A percentile compares a stretch with the other conserved stretches of the same genome.
phyloP scores from a whole-genome alignment of 768 basidiomycete genomes.

The Rhizopogon salebrosus region DNA sequence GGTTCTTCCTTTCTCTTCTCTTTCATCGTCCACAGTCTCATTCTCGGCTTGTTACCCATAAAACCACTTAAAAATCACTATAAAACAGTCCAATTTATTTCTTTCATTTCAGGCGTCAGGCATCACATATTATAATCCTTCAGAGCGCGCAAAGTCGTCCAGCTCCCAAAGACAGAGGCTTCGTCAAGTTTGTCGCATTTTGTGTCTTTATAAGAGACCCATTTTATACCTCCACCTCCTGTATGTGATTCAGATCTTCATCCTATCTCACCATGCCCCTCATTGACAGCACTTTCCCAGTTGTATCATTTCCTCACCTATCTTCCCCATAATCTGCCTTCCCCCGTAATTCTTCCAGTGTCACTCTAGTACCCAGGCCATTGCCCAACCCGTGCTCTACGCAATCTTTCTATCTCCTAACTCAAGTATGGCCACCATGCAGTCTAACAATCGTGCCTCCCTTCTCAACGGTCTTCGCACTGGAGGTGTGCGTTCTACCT shows the following conservation, averaged over 20 bases:
- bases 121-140: constrained; percentile 16
- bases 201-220: constrained; percentile 8
- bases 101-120: constrained; percentile 7
- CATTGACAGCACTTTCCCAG: constrained; percentile 1
- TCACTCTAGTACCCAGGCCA: constrained; percentile 8
- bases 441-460: constrained; percentile 64
- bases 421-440: constrained; percentile 37
- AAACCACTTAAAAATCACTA: constrained; percentile 5
- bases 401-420: constrained; percentile 10
- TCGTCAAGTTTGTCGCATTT: neutral
- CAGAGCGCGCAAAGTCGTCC: constrained; percentile 6
- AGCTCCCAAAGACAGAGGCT: constrained; percentile 7
- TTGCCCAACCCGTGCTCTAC: constrained; percentile 5
- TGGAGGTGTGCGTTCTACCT: constrained; percentile 81
- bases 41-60: constrained; percentile 9
- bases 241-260: neutral
- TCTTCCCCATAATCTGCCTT: constrained; percentile 23
- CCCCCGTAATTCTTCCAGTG: constrained; percentile 22
- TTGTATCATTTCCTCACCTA: constrained; percentile 14
- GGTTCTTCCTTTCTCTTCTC: constrained; percentile 27
- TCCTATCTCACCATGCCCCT: neutral
- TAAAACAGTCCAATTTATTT: constrained; percentile 12
- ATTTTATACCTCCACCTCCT: constrained; percentile 10
- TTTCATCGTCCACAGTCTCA: constrained; percentile 8
- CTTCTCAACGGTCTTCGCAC: constrained; percentile 87